Base-by-base conservation (phyloP, 176 grass and related monocot species). In the Oryza glaberrima region DNA sequence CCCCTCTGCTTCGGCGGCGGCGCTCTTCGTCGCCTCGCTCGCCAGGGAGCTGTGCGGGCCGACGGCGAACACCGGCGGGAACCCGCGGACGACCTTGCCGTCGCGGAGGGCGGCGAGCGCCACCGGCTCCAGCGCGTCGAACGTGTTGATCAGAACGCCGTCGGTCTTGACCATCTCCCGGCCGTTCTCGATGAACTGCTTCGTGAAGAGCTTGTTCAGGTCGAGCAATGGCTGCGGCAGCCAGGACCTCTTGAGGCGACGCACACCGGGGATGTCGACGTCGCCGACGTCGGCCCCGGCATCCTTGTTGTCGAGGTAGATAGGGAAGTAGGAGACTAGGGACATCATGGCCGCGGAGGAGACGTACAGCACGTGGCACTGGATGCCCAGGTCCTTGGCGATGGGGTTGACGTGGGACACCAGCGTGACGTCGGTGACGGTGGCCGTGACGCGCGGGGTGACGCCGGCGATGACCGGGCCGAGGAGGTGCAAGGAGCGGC, bases 261-360 rank as follows among this genome's bases (percentile, higher is more conserved):
- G 41, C 28, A 89, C 69, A n/a, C 81, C 86, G 0, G 86, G 91
- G 61, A 97, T 45, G 52, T 86, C 60, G 28, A 94, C 79, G 83
- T 93, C 89, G 69, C 84, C 82, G 52, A 83, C 69, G 23, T 13
- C 54, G 11, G 34, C 32, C 7, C 5, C n/a, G 26, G 23, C 41
- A 0, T 0, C n/a, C 3, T 65, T n/a, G 11, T 16, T 60, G 51
- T 81, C 83, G 13, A 48, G 48, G 75, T 88, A 79, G 25, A 51
- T 17, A 0, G 92, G 92, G 67, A 87, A 77, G 65, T 89, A 88
- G 1, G 79, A 79, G 76, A 11, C 0, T 15, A 94, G 77, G 9
- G 94, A 88, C n/a, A 97, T 84, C 88, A 97, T 92, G 65, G 76
- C 80, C 1, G 94, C 90, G 9, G 76, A 85, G 1, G 94, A 60